A percentile compares a stretch with the other conserved stretches of the same genome.
Evolutionary conservation across 768 basidiomycete species (phyloP).

Genomic region (Chalciporus piperatus): DNA sequence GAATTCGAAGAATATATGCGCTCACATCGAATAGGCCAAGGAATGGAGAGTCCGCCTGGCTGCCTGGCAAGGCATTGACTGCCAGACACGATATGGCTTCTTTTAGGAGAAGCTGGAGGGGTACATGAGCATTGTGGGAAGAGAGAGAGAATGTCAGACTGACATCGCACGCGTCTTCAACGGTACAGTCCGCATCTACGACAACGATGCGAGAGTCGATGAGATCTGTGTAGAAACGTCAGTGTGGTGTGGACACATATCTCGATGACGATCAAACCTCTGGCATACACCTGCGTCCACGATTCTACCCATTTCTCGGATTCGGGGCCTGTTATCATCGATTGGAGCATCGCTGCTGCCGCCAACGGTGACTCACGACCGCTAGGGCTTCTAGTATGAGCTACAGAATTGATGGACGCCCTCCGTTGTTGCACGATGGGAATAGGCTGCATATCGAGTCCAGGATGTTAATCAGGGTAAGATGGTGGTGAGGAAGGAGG

Average conservation of each 20-base stretch:
- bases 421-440: conserved; percentile 15
- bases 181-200: conserved; percentile 67
- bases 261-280: conserved; percentile 42
- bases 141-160: conserved; percentile 17
- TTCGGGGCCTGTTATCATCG: conserved; percentile 26
- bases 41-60: conserved; percentile 29
- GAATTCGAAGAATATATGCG: background rate
- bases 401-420: conserved; percentile 16
- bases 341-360: conserved; percentile 7
- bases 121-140: background rate
- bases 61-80: conserved; percentile 39
- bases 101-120: conserved; percentile 53
- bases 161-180: conserved; percentile 83
- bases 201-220: conserved; percentile 66
- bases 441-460: conserved; percentile 13
- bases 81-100: conserved; percentile 66
- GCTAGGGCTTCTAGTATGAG: conserved; percentile 10
- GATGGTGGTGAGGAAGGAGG: background rate
- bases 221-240: conserved; percentile 45
- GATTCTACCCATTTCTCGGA: conserved; percentile 53
- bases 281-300: conserved; percentile 56
- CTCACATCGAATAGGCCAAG: conserved; percentile 77
- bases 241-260: background rate
- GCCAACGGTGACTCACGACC: conserved; percentile 18
- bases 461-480: background rate